These are phyloP conservation scores for Dendrobium catenatum DNA, from an alignment of 106 monocot species.

Conservation along the genomic window DNA sequence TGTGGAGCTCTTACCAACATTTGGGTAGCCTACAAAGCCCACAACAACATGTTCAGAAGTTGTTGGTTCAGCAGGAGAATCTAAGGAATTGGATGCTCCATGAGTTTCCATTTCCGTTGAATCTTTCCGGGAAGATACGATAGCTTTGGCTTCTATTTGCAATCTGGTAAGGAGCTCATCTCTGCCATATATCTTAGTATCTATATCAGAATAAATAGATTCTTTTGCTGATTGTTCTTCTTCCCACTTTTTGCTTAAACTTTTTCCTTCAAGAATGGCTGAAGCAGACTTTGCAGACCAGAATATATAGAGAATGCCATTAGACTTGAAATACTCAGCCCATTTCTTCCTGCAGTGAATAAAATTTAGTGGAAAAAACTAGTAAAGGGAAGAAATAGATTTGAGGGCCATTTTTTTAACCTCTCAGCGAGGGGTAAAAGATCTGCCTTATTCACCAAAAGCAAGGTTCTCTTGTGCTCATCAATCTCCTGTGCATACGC, in stretches of 20 bases:
- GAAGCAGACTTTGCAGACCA: constrained; percentile 97
- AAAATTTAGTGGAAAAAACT: not conserved
- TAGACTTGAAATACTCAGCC: constrained; percentile 70
- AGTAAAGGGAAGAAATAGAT: constrained; percentile 1
- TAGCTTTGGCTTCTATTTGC: constrained; percentile 78
- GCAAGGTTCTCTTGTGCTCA: constrained; percentile 73
- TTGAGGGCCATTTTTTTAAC: constrained; percentile 13
- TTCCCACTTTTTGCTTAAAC: constrained; percentile 18
- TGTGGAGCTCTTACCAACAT: constrained; percentile 95
- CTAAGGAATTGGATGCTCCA: constrained; percentile 6
- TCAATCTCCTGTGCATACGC: constrained; percentile 83
- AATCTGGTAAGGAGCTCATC: constrained; percentile 71
- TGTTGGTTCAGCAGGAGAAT: constrained; percentile 10
- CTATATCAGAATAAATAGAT: constrained; percentile 19
- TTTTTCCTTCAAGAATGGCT: constrained; percentile 66
- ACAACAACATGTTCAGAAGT: constrained; percentile 66
- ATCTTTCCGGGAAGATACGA: constrained; percentile 21
- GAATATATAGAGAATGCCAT: constrained; percentile 72
- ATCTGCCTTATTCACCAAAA: constrained; percentile 95
- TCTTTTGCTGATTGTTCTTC: constrained; percentile 21
- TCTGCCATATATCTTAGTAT: constrained; percentile 67
- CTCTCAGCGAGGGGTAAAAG: constrained; percentile 70
- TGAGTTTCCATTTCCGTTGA: constrained; percentile 11
- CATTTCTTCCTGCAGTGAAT: constrained; percentile 54
- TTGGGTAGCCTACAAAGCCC: constrained; percentile 96